These are phyloP conservation scores for Penicillium coffeae DNA, from an alignment of 495 filamentous ascomycete species.

Conservation along the genomic window DNA sequence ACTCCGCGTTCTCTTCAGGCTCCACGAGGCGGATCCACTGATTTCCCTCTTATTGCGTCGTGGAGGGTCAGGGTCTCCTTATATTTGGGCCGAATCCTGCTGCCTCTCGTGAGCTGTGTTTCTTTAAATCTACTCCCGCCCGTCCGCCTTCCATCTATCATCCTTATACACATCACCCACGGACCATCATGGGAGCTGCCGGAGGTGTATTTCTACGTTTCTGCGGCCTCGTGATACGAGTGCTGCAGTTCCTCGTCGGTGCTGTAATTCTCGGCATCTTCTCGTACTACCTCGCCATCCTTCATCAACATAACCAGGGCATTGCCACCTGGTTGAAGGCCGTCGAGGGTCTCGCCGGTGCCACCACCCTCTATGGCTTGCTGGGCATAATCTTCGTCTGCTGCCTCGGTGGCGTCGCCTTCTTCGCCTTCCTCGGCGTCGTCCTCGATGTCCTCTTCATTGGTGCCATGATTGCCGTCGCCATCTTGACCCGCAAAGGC, in stretches of 20 bases:
- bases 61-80: constrained; percentile 8
- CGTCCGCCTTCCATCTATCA: background rate
- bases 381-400: constrained; percentile 69
- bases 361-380: constrained; percentile 66
- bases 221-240: constrained; percentile 59
- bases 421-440: constrained; percentile 70
- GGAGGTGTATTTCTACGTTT: constrained; percentile 59
- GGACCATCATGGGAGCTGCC: constrained; percentile 35
- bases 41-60: constrained; percentile 24
- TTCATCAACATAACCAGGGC: constrained; percentile 51
- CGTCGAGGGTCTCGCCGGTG: constrained; percentile 77
- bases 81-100: constrained; percentile 20
- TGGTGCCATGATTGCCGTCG: constrained; percentile 76
- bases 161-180: constrained; percentile 1
- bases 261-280: constrained; percentile 74
- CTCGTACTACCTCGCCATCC: constrained; percentile 55
- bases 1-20: constrained; percentile 2
- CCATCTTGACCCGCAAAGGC: constrained; percentile 64
- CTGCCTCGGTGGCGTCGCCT: constrained; percentile 71
- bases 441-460: constrained; percentile 76
- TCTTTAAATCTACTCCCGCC: too few species aligned
- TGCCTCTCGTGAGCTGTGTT: too few species aligned
- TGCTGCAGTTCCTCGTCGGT: constrained; percentile 66
- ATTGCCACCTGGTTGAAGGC: constrained; percentile 67
- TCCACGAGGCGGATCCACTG: constrained; percentile 19